phyloP scores from a whole-genome alignment of 371 early-diverging fungal genomes.

The Saksenaea vasiformis region DNA sequence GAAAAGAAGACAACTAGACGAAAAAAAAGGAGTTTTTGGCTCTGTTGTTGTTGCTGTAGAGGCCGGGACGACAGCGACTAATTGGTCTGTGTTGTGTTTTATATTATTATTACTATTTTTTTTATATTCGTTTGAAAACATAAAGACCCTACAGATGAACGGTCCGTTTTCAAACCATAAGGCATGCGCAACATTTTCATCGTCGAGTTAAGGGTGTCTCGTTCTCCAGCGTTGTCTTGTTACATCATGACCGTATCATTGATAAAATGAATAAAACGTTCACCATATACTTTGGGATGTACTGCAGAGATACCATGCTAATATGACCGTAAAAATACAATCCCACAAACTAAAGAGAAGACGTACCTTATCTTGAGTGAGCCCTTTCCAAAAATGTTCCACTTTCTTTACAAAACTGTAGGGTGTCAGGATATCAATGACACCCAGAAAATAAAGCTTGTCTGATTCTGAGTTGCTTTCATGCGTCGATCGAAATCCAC shows the following conservation, averaged over 20 bases:
- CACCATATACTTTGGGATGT: slow-evolving; percentile 80
- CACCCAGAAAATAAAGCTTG: slow-evolving; percentile 88
- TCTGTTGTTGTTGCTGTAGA: background rate
- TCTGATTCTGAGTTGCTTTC: slow-evolving; percentile 61
- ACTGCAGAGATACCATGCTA: slow-evolving; percentile 85
- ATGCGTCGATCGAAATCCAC: slow-evolving; percentile 85
- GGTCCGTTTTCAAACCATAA: background rate
- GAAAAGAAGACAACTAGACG: slow-evolving; percentile 3
- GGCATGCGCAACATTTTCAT: background rate
- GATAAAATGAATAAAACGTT: slow-evolving; percentile 88
- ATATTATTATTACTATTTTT: background rate
- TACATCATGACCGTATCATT: slow-evolving; percentile 13
- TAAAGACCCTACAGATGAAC: background rate
- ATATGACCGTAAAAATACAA: slow-evolving; percentile 8
- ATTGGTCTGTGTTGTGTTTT: background rate
- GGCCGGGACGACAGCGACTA: background rate
- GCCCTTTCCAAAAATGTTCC: slow-evolving; percentile 85
- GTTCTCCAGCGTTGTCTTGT: background rate
- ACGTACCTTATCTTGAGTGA: slow-evolving; percentile 71
- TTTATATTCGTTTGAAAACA: background rate
- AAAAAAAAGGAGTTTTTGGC: background rate
- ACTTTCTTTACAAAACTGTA: slow-evolving; percentile 83
- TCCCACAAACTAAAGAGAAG: no score
- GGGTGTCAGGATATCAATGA: slow-evolving; percentile 95
- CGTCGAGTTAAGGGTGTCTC: background rate